Base-by-base conservation (phyloP, 163 green algal species). In the Trebouxiophyceae sp. region DNA sequence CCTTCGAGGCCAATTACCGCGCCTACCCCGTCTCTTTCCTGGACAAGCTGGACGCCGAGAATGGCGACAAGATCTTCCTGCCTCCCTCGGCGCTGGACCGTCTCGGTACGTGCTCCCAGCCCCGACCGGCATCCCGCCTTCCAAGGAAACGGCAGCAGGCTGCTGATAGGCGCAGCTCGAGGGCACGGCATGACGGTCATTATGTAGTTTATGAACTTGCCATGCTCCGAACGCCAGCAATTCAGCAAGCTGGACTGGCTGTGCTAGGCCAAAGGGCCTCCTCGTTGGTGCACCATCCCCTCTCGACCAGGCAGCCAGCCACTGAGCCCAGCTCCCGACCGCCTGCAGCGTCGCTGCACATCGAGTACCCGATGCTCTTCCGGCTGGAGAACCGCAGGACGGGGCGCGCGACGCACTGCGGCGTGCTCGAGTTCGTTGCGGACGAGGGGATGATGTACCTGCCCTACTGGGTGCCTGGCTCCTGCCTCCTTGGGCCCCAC, bases 361-460 rank as follows among this genome's bases (percentile, higher is more conserved):
- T 99, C 34, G 93, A 99, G 56, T 98, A 98, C 67, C 95, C 95
- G 0, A 99, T 99, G 95, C 85, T 98, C 4, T 99, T 99, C 78
- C 83, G 91, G 28, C 68, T 98, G 19, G 79, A 89, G 44, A 96
- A 94, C 73, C 60, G 75, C 7, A 64, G 66, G 19, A 80, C 65
- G 1, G 81, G 80, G 3, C 75, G 82, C 3, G 75, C 58, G n/a
- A 95, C 92, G 5, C 95, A 99, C 80, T 97, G 94, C 67, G 95
- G 95, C 22, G 95, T 99, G 45, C 77, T 99, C 62, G 95, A 99
- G 81, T 99, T 99, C 67, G 72, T 97, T 30, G 94, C 94, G 3
- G 93, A 99, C 33, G 95, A 99, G 66, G 95, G 95, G 1, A 82
- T 91, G 45, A 79, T 93, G 2, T 99, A 98, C 80, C 87, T 99